These are phyloP conservation scores for Parachaetomium inaequale DNA, from an alignment of 495 filamentous ascomycete genomes.

Conservation along the genomic window DNA sequence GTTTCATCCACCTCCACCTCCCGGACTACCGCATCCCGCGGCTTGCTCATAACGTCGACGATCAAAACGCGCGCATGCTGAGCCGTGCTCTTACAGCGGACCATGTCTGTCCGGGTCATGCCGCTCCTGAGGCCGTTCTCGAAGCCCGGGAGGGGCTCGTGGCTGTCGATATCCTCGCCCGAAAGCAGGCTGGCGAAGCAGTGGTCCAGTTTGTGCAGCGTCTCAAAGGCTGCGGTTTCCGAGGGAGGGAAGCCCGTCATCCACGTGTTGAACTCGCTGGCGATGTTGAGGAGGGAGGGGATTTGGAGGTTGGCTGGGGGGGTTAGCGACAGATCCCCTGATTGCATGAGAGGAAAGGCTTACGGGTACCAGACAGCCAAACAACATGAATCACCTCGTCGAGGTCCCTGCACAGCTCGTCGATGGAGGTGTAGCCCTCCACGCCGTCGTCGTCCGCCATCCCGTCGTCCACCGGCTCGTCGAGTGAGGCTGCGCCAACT, in stretches of 20 bases:
- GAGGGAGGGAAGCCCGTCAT: slow-evolving; percentile 65
- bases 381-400: slow-evolving; percentile 69
- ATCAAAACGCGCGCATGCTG: slow-evolving; percentile 65
- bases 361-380: slow-evolving; percentile 82
- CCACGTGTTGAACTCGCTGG: slow-evolving; percentile 62
- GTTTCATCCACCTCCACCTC: slow-evolving; percentile 40
- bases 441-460: slow-evolving; percentile 39
- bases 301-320: slow-evolving; percentile 71
- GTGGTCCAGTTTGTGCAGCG: slow-evolving; percentile 73
- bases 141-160: slow-evolving; percentile 63
- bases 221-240: slow-evolving; percentile 57
- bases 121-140: slow-evolving; percentile 49
- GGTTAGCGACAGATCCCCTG: background rate
- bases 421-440: slow-evolving; percentile 64
- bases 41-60: slow-evolving; percentile 57
- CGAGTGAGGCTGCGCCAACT: slow-evolving; percentile 45
- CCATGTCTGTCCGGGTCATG: slow-evolving; percentile 70
- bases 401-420: slow-evolving; percentile 65
- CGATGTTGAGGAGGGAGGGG: slow-evolving; percentile 74
- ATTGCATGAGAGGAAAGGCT: slow-evolving; percentile 25
- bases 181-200: slow-evolving; percentile 69
- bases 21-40: slow-evolving; percentile 33
- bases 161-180: slow-evolving; percentile 62
- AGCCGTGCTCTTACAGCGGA: slow-evolving; percentile 72
- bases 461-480: background rate